These are phyloP conservation scores for Scheffersomyces insectosa DNA, from an alignment of 1,139 yeast species.

Conservation along the genomic window DNA sequence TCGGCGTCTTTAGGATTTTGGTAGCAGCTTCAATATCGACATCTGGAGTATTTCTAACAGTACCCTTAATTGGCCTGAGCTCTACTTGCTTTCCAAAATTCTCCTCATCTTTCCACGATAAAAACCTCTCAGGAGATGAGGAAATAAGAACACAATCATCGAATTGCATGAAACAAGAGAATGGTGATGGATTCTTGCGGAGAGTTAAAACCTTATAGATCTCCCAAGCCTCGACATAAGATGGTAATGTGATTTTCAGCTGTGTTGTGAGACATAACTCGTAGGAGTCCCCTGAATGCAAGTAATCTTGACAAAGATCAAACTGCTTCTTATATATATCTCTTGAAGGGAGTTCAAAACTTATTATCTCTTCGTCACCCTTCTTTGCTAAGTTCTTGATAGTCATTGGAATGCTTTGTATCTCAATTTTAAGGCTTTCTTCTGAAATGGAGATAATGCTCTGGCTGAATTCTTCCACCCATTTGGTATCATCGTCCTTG, in stretches of 20 bases:
- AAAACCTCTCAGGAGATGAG: slow-evolving; percentile 91
- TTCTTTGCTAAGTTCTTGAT: slow-evolving; percentile 26
- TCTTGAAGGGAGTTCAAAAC: slow-evolving; percentile 55
- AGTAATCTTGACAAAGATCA: slow-evolving; percentile 61
- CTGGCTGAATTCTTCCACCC: slow-evolving; percentile 30
- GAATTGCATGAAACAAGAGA: slow-evolving; percentile 77
- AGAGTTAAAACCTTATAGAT: slow-evolving; percentile 70
- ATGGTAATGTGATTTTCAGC: slow-evolving; percentile 58
- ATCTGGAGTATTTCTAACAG: slow-evolving; percentile 66
- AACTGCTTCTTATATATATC: slow-evolving; percentile 58
- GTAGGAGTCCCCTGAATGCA: slow-evolving; percentile 86
- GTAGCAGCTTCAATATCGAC: slow-evolving; percentile 62
- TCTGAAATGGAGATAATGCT: background rate
- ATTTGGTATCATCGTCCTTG: slow-evolving; percentile 26
- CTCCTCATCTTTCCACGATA: slow-evolving; percentile 64
- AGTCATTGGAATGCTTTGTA: slow-evolving; percentile 22
- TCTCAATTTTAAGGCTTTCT: slow-evolving; percentile 14
- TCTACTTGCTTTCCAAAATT: slow-evolving; percentile 53
- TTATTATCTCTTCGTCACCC: slow-evolving; percentile 22
- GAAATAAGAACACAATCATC: slow-evolving; percentile 73
- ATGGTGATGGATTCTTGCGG: slow-evolving; percentile 85
- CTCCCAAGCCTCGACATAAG: slow-evolving; percentile 63
- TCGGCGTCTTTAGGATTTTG: slow-evolving; percentile 72
- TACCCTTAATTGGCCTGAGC: slow-evolving; percentile 93
- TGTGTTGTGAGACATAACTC: slow-evolving; percentile 89